Base-by-base conservation (phyloP, 2,329 filamentous ascomycete species). In the Ophiostoma pallidulum region DNA sequence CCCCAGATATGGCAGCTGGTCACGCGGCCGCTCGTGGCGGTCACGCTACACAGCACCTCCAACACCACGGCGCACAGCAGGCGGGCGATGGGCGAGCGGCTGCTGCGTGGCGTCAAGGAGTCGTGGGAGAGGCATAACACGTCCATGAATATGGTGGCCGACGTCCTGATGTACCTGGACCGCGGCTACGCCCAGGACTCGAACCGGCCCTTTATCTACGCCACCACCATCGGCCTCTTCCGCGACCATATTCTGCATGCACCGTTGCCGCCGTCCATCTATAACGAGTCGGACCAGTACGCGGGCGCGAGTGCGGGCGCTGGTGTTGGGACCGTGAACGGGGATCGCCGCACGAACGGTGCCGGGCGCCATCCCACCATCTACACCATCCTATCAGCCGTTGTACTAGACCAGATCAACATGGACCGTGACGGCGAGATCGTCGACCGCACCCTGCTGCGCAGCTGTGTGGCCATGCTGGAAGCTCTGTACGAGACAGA, bases 81-180 rank as follows among this genome's bases (percentile, higher is more conserved):
- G 47, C 75, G 86, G 40, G 77, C 83, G 37, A 83, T 85, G 31
- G 90, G 90, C 41, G 89, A 95, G 64, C 82, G 76, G 59, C 94
- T 97, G 54, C 66, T 98, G 50, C 78, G 78, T 47, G 83, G 80
- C 0, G 65, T 97, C 13, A 84, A 84, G 56, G 74, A 81, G 49
- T 80, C 82, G 3, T 98, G 90, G 88, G 80, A 89, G 51, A 85
- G 94, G 53, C 90, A 98, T 61, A 86, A 90, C 61, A 78, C 86
- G 48, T 90, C 86, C 38, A 95, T 95, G 86, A 89, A 88, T 60
- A 97, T 97, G 91, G 55, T 57, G 8, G 56, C 56, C n/a, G 56
- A 58, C 33, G 53, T 97, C 28, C 73, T 97, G 44, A 96, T 97
- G 89, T 96, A 96, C 61, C 87, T 98, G 73, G 91, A 98, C 61